Base-by-base conservation (phyloP, 306 rosid species). In the Mimosa pudica region DNA sequence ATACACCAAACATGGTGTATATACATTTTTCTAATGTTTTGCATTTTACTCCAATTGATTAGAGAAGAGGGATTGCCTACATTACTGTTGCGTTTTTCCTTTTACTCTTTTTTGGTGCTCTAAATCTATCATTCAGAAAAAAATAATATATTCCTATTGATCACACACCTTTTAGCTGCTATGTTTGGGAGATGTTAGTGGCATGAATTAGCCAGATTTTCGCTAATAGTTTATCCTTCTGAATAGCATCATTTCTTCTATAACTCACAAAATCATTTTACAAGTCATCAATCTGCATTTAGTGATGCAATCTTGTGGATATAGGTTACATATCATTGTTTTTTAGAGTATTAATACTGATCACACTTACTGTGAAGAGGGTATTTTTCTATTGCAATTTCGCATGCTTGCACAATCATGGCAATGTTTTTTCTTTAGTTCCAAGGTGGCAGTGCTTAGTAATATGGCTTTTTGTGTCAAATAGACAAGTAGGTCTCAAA, bases 1-100 rank as follows among this genome's bases (percentile, higher is more conserved):
- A 48, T 77, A n/a, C n/a, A n/a, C n/a, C n/a, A n/a, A n/a, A n/a
- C n/a, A n/a, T 80, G 80, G 79, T 82, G 30, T 24, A 24, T 24
- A 24, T 24, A 24, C n/a, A n/a, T n/a, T 69, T 73, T 16, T 72
- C 45, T 24, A 45, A 18, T 55, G 51, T 6, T 7, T 42, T 60
- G 60, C n/a, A 66, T 63, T 70, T 38, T 57, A 13, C 6, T 82
- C 49, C 62, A 57, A 20, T 45, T 58, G 78, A 77, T 30, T 42
- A 33, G 76, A 41, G 48, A 55, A 10, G 60, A 47, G 7, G 44
- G 64, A 64, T 47, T 45, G 36, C 70, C 71, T 54, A 35, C 62
- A 14, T 57, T 69, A 16, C 77, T 73, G 36, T 61, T 60, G 70
- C 51, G 33, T 38, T 77, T 67, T 33, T 49, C 42, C 32, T 77